Percentiles rank a stretch among this genome's conserved stretches.
These are phyloP conservation scores for Asterella californica DNA, from an alignment of 225 moss, liverwort and hornwort genomes.

Conservation along the genomic window DNA sequence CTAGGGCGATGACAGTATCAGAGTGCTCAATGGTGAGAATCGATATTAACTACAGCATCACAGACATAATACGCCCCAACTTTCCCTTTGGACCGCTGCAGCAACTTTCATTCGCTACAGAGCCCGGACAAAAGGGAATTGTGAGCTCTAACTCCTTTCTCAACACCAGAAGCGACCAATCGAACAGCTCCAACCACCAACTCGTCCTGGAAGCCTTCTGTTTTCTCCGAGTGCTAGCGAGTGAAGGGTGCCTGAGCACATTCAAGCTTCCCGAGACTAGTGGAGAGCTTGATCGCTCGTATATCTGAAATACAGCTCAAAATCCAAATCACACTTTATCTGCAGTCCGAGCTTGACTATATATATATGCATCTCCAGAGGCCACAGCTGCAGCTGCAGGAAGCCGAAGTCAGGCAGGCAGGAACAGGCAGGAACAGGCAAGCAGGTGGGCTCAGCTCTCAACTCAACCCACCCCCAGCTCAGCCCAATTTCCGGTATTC, in stretches of 20 bases:
- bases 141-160: background rate
- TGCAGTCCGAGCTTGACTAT: slow-evolving; percentile 11
- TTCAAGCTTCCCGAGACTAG: slow-evolving; percentile 9
- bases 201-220: background rate
- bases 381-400: background rate
- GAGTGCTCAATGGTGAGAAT: background rate
- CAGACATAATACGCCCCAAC: slow-evolving; percentile 18
- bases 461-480: background rate
- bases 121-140: slow-evolving; percentile 4
- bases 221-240: background rate
- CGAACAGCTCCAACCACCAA: background rate
- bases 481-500: background rate
- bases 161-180: background rate
- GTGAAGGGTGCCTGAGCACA: background rate
- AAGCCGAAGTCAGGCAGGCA: background rate
- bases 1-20: background rate
- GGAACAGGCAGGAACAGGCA: no score
- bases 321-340: slow-evolving; percentile 11
- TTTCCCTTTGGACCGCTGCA: slow-evolving; percentile 12
- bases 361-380: slow-evolving; percentile 13
- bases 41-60: background rate
- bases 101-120: background rate
- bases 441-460: background rate
- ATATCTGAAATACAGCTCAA: background rate
- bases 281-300: background rate